Evolutionary conservation across 1,284 basidiomycete genomes (phyloP).

Genomic region (Gomphus bonarii): DNA sequence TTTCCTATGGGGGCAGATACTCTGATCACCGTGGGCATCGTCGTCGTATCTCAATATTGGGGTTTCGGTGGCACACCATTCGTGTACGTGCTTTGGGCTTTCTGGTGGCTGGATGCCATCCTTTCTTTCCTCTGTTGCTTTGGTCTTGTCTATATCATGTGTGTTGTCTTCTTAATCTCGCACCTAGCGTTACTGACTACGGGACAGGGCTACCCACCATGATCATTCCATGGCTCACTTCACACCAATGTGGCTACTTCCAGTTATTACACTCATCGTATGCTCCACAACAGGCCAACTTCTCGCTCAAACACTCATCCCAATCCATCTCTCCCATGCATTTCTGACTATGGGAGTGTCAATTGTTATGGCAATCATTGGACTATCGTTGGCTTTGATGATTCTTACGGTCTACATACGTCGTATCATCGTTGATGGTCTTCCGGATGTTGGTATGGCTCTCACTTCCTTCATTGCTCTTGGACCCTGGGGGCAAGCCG

Average conservation of each 20-base stretch:
- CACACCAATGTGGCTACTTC: slow-evolving; percentile 47
- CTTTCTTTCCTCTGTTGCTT: slow-evolving; percentile 52
- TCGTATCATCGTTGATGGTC: slow-evolving; percentile 36
- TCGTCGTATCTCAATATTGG: slow-evolving; percentile 21
- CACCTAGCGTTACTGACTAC: background rate
- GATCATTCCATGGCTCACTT: slow-evolving; percentile 35
- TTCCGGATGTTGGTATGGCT: slow-evolving; percentile 35
- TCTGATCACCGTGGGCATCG: slow-evolving; percentile 32
- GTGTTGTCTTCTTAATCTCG: slow-evolving; percentile 13
- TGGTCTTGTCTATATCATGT: slow-evolving; percentile 60
- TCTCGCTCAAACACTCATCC: slow-evolving; percentile 32
- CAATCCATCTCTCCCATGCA: slow-evolving; percentile 32
- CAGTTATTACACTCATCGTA: slow-evolving; percentile 53
- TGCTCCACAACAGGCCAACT: slow-evolving; percentile 47
- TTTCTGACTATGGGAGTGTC: slow-evolving; percentile 40
- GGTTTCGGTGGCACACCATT: slow-evolving; percentile 45
- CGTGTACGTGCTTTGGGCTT: slow-evolving; percentile 48
- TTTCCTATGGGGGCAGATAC: slow-evolving; percentile 67
- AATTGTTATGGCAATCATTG: slow-evolving; percentile 46
- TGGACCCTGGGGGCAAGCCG: slow-evolving; percentile 50
- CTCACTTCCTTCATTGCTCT: slow-evolving; percentile 49
- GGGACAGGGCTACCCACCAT: slow-evolving; percentile 41
- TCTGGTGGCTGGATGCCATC: slow-evolving; percentile 67
- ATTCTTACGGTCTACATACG: slow-evolving; percentile 41
- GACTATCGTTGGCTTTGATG: slow-evolving; percentile 45